Evolutionary conservation across 202 grass and related monocot species (phyloP).

Genomic region (Saccharum hybrid): DNA sequence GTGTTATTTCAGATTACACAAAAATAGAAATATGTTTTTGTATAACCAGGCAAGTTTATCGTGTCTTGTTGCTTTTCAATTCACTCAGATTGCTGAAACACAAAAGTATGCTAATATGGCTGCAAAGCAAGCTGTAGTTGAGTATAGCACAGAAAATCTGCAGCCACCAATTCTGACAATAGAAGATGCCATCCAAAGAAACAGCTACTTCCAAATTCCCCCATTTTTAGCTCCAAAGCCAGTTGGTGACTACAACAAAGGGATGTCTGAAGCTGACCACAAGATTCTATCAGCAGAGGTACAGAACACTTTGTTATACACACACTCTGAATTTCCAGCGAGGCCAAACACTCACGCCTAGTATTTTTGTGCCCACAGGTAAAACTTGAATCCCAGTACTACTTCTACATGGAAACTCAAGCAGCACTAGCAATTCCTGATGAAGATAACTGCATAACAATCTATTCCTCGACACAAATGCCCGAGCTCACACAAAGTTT

Average conservation of each 20-base stretch:
- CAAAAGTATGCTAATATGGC: slow-evolving; percentile 75
- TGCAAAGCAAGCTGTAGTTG: slow-evolving; percentile 64
- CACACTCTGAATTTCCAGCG: background rate
- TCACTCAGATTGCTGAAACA: slow-evolving; percentile 70
- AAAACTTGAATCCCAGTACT: slow-evolving; percentile 78
- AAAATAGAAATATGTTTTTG: background rate
- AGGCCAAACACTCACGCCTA: background rate
- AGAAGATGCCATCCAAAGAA: slow-evolving; percentile 69
- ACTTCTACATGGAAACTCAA: slow-evolving; percentile 92
- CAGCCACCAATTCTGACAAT: slow-evolving; percentile 67
- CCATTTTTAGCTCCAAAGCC: slow-evolving; percentile 36
- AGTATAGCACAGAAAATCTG: slow-evolving; percentile 62
- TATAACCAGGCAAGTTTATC: slow-evolving; percentile 5
- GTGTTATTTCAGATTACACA: background rate
- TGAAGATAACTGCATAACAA: slow-evolving; percentile 69
- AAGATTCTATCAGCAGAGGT: slow-evolving; percentile 72
- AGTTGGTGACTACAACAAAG: slow-evolving; percentile 68
- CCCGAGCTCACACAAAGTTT: slow-evolving; percentile 56
- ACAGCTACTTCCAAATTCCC: slow-evolving; percentile 61
- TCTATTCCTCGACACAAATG: slow-evolving; percentile 45
- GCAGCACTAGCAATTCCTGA: slow-evolving; percentile 73
- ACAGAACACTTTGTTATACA: background rate
- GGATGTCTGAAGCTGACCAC: slow-evolving; percentile 85
- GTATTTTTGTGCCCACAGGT: slow-evolving; percentile 50
- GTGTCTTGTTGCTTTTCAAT: background rate